phyloP scores from a whole-genome alignment of 2,329 filamentous ascomycete species.

The Colletotrichum brevisporum region DNA sequence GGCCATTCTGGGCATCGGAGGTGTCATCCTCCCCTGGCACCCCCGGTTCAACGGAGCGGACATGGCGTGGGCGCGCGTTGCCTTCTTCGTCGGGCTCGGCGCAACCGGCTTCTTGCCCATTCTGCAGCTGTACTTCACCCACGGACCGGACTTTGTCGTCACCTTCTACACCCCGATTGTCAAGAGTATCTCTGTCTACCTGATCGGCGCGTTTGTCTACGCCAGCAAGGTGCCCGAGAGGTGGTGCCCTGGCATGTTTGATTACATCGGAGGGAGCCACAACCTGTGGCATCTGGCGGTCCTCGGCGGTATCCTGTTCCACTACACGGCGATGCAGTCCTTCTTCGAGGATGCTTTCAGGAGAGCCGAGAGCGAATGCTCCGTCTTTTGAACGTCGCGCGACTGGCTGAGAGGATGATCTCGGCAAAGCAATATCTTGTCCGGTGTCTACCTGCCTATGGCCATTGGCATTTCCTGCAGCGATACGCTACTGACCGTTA shows the following conservation, averaged over 20 bases:
- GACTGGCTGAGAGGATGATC: background rate
- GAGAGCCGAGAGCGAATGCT: conserved; percentile 74
- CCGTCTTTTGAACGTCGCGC: conserved; percentile 61
- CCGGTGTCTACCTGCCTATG: background rate
- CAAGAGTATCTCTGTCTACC: conserved; percentile 90
- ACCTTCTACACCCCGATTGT: conserved; percentile 91
- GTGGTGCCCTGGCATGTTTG: conserved; percentile 93
- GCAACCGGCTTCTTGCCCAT: conserved; percentile 92
- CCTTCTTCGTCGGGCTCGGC: conserved; percentile 90
- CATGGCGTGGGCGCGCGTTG: conserved; percentile 93
- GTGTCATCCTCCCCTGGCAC: conserved; percentile 95
- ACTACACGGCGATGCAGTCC: conserved; percentile 95
- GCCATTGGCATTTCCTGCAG: conserved; percentile 1
- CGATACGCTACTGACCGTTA: background rate
- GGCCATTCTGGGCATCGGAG: conserved; percentile 83
- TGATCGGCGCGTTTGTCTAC: conserved; percentile 87
- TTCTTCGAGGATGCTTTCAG: conserved; percentile 87
- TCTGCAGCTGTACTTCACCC: conserved; percentile 83
- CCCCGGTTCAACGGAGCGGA: conserved; percentile 93
- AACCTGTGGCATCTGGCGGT: conserved; percentile 99
- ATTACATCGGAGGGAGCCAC: conserved; percentile 95
- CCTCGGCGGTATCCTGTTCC: conserved; percentile 94
- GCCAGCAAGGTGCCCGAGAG: conserved; percentile 93
- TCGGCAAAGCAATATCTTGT: background rate
- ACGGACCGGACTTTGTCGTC: conserved; percentile 84